phyloP scores from a whole-genome alignment of 2,329 filamentous ascomycete species.

The Neonectria coccinea region DNA sequence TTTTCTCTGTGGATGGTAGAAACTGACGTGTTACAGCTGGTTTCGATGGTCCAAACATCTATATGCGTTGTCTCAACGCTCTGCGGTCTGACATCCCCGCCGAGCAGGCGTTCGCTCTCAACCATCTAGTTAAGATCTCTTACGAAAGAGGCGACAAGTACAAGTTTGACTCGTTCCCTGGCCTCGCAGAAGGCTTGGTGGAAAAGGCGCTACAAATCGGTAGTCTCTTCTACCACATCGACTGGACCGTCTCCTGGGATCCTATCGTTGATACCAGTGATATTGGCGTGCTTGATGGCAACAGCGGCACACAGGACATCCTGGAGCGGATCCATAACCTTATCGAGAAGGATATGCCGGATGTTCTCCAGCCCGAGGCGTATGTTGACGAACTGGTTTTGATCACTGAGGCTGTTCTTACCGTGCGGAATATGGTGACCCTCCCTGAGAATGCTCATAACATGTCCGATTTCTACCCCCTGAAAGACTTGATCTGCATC shows the following conservation, averaged over 20 bases:
- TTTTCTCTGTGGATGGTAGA: background rate
- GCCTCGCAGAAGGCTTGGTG: conserved; percentile 87
- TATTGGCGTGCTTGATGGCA: conserved; percentile 57
- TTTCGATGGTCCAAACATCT: conserved; percentile 87
- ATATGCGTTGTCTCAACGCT: conserved; percentile 86
- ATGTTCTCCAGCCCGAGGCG: conserved; percentile 78
- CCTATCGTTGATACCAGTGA: conserved; percentile 65
- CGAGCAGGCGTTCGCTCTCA: conserved; percentile 92
- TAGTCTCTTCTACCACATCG: conserved; percentile 81
- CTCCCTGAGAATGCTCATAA: conserved; percentile 88
- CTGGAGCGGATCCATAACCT: conserved; percentile 78
- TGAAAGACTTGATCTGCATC: conserved; percentile 87
- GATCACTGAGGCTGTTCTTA: conserved; percentile 86
- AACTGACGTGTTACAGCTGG: conserved; percentile 55
- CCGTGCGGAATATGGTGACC: conserved; percentile 96
- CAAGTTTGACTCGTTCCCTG: conserved; percentile 90
- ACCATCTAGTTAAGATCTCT: conserved; percentile 95
- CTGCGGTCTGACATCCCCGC: conserved; percentile 81
- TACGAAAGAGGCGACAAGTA: conserved; percentile 96
- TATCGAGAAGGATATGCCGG: conserved; percentile 68
- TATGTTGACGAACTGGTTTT: conserved; percentile 79
- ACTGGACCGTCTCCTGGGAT: conserved; percentile 82
- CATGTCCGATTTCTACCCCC: conserved; percentile 77
- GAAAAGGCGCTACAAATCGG: conserved; percentile 86
- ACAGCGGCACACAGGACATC: conserved; percentile 63